Percentiles rank a stretch among this genome's conserved stretches.
Conservation (phyloP, 768 basidiomycete genomes). For the Pleurotus ostreatus region DNA sequence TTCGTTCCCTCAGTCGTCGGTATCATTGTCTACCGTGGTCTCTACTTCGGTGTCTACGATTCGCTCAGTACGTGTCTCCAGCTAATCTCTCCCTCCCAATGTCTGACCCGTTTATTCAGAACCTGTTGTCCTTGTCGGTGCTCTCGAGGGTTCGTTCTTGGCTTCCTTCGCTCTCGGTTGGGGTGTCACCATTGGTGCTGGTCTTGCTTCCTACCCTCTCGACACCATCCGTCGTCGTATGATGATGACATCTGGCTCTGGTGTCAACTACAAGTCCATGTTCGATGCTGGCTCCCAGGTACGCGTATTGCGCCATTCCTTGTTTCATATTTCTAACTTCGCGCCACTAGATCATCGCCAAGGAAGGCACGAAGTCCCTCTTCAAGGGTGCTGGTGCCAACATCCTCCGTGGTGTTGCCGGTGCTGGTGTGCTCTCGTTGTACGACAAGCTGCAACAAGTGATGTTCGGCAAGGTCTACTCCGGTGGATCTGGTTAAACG, state of each 20-base stretch:
- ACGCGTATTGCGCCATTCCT: not conserved
- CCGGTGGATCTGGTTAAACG: conserved; percentile 69
- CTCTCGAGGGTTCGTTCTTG: conserved; percentile 93
- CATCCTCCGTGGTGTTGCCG: conserved; percentile 98
- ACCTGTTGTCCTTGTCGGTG: conserved; percentile 95
- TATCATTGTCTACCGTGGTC: conserved; percentile 99
- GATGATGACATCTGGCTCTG: conserved; percentile 99
- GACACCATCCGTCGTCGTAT: conserved; percentile 99
- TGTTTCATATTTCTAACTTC: not conserved
- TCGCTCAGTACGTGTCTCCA: conserved; percentile 67
- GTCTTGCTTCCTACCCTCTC: conserved; percentile 95
- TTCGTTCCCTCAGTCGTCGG: conserved; percentile 99
- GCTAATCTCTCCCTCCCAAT: conserved; percentile 6
- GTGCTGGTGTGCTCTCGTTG: conserved; percentile 97
- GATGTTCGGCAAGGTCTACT: conserved; percentile 99
- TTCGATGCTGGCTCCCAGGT: conserved; percentile 89
- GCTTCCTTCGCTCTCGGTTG: conserved; percentile 97
- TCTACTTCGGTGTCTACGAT: conserved; percentile 98
- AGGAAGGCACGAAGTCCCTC: conserved; percentile 93
- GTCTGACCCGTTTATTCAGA: conserved; percentile 42
- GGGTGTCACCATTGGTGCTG: conserved; percentile 99
- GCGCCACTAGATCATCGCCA: conserved; percentile 64
- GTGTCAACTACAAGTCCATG: conserved; percentile 98
- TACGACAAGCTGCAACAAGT: conserved; percentile 98
- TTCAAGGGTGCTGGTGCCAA: conserved; percentile 99